These are phyloP conservation scores for Mucor indicus DNA, from an alignment of 371 early-diverging fungal species.

Conservation along the genomic window DNA sequence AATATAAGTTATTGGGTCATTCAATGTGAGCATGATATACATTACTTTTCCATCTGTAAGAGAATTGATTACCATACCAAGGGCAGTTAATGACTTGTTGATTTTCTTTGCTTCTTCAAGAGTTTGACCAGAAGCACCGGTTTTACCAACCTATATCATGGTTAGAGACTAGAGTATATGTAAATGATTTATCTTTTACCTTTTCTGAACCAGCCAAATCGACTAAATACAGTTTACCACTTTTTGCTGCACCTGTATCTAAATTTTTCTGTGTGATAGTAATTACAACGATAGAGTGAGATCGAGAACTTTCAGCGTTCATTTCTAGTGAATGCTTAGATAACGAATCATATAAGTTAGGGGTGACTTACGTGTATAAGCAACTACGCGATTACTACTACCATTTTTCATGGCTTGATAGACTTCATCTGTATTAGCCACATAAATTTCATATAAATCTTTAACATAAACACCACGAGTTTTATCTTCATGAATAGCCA, in stretches of 20 bases:
- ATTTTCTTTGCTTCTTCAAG: constrained; percentile 99
- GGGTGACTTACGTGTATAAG: constrained; percentile 78
- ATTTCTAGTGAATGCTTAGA: constrained; percentile 61
- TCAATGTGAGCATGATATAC: no score
- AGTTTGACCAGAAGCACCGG: constrained; percentile 97
- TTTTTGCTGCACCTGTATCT: constrained; percentile 83
- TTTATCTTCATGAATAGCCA: constrained; percentile 96
- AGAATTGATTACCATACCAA: constrained; percentile 99
- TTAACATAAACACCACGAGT: constrained; percentile 94
- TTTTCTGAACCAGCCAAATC: constrained; percentile 99
- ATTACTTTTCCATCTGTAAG: constrained; percentile 88
- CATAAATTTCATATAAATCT: constrained; percentile 91
- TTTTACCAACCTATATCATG: constrained; percentile 75
- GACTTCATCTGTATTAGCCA: constrained; percentile 90
- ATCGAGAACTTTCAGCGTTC: constrained; percentile 96
- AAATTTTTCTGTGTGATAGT: constrained; percentile 92
- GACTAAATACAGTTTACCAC: constrained; percentile 92
- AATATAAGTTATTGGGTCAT: no score
- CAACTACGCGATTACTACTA: constrained; percentile 85
- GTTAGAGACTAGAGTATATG: no score
- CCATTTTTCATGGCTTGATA: constrained; percentile 94
- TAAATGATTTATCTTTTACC: constrained; percentile 31
- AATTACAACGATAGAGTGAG: constrained; percentile 97
- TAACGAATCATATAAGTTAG: no score
- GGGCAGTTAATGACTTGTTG: constrained; percentile 95